phyloP scores from a whole-genome alignment of 2,329 filamentous ascomycete species.

The Calonectria leucothoes region DNA sequence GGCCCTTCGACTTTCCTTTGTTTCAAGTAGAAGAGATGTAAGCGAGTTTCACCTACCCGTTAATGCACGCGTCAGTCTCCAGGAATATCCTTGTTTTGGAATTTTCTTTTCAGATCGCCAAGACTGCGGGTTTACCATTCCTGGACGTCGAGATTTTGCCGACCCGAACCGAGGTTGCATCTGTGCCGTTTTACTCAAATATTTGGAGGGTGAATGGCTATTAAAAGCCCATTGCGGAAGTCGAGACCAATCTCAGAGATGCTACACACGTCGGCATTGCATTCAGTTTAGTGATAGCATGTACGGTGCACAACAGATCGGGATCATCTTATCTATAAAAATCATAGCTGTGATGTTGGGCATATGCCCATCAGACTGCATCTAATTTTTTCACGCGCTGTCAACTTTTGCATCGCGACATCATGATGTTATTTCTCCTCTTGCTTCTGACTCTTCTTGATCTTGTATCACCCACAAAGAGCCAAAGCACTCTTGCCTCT shows the following conservation, averaged over 20 bases:
- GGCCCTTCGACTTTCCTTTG: background rate
- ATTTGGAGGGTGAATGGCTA: background rate
- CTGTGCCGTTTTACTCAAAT: conserved; percentile 16
- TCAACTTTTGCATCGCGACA: background rate
- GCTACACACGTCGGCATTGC: background rate
- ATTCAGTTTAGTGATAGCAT: background rate
- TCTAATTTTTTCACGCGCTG: background rate
- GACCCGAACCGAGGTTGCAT: too few relatives aligned
- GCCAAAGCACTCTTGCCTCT: background rate
- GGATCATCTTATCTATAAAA: background rate
- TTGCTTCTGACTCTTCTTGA: background rate
- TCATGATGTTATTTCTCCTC: background rate
- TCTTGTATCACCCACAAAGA: background rate
- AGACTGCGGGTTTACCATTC: background rate
- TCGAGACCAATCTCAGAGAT: background rate
- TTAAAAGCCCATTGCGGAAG: background rate
- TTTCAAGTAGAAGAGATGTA: background rate
- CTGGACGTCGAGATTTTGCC: background rate
- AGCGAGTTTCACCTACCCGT: background rate
- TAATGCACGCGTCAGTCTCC: background rate
- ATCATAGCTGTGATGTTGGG: background rate
- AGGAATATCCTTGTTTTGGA: background rate
- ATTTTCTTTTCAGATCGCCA: background rate
- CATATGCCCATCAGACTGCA: background rate
- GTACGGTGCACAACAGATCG: too few relatives aligned